Base-by-base conservation (phyloP, 176 grass and related monocot species). In the Juncus inflexus region DNA sequence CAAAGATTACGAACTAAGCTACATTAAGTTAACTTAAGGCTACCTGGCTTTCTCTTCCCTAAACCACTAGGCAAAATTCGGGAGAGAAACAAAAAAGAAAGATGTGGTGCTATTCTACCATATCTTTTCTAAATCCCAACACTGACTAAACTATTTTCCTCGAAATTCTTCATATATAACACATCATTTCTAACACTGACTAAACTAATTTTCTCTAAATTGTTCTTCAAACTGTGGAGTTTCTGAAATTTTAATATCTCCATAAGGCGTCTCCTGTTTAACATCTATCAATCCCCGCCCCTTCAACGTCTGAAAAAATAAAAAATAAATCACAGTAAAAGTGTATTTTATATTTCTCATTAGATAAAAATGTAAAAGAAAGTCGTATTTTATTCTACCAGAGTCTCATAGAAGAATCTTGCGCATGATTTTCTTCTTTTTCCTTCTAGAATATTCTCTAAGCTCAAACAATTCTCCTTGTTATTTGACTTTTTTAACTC, bases 391-490 rank as follows among this genome's bases (percentile, higher is more conserved):
- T 9, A 47, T 47, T 61, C 50, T 80, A 92, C 94, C 94, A 99
- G 77, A 63, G 76, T 92, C 84, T 92, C 94, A 52, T 84, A 92
- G 50, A 99, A 99, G 68, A 92, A 92, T 65, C 73, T 84, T 63
- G 94, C 88, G 67, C 82, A 77, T 74, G 62, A 77, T 76, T 73
- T 72, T 76, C 78, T 82, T 75, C 74, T 78, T 68, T 38, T 84
- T 10, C 88, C 84, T 80, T 86, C 66, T 1, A 99, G 64, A 12
- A 76, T 72, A 67, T 80, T 79, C 52, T 35, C 40, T 38, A 92
- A 73, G 52, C 80, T 84, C 35, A 92, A 64, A 52, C 55, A 56
- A 43, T 35, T 61, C 53, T 63, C 66, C 50, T 47, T 63, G 57
- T 86, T 36, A 28, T 74, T 61, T 53, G 19, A 28, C 19, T 15